phyloP scores from a whole-genome alignment of 139 green algal species.

The Penium margaritaceum region DNA sequence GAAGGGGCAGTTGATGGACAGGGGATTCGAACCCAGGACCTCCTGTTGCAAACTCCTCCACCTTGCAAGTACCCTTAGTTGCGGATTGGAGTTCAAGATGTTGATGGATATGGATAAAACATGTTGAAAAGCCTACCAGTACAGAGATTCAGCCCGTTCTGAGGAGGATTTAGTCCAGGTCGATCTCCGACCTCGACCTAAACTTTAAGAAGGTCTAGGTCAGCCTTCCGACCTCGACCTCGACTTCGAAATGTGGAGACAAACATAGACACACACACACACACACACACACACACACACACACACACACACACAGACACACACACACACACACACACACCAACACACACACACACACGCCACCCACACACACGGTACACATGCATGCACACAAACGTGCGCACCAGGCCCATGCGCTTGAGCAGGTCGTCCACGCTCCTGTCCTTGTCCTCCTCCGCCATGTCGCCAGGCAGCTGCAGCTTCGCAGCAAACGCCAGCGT shows the following conservation, averaged over 20 bases:
- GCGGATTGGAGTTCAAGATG: too few relatives aligned
- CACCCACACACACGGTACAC: too few relatives aligned
- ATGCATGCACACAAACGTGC: not conserved
- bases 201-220: too few relatives aligned
- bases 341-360: too few relatives aligned
- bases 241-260: not conserved
- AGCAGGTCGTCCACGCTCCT: not conserved
- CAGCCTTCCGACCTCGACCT: too few relatives aligned
- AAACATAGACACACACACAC: not conserved
- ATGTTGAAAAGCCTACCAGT: not conserved
- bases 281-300: not conserved
- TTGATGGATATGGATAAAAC: too few relatives aligned
- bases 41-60: too few relatives aligned
- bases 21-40: too few relatives aligned
- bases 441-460: slow-evolving; percentile 29
- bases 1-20: too few relatives aligned
- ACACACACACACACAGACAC: not conserved
- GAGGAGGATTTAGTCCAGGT: too few relatives aligned
- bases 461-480: slow-evolving; percentile 38
- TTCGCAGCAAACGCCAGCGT: slow-evolving; percentile 40
- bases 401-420: not conserved
- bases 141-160: not conserved
- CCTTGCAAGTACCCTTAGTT: too few relatives aligned
- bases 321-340: not conserved
- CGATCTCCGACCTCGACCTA: too few relatives aligned